These are phyloP conservation scores for Aspergillus pseudoviridinutans DNA, from an alignment of 2,329 filamentous ascomycete genomes.

Conservation along the genomic window DNA sequence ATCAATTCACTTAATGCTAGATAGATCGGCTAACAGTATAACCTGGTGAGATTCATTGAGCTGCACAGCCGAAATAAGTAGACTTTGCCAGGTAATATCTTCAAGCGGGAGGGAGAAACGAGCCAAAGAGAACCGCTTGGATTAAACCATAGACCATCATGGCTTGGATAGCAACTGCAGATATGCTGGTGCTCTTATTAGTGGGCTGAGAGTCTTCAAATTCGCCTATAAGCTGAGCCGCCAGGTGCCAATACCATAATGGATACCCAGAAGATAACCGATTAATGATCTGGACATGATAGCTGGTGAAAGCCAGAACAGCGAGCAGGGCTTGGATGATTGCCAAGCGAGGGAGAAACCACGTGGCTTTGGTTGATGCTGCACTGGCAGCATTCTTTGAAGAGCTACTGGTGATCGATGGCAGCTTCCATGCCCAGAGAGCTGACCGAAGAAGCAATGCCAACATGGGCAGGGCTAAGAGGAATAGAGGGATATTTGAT, in stretches of 20 bases:
- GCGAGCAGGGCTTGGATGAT: conserved; percentile 70
- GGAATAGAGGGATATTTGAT: conserved; percentile 80
- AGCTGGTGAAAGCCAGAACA: conserved; percentile 67
- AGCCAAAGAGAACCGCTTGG: conserved; percentile 80
- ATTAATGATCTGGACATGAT: conserved; percentile 93
- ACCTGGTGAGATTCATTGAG: not conserved
- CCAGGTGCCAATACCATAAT: conserved; percentile 82
- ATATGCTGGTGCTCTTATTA: conserved; percentile 15
- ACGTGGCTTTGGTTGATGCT: conserved; percentile 17
- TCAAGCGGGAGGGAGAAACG: conserved; percentile 84
- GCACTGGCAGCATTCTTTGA: conserved; percentile 7
- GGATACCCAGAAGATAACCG: conserved; percentile 84
- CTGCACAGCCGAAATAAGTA: not conserved
- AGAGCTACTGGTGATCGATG: conserved; percentile 19
- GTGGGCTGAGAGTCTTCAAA: conserved; percentile 8
- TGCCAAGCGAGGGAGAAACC: conserved; percentile 56
- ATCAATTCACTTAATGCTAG: not conserved
- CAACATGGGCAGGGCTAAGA: conserved; percentile 76
- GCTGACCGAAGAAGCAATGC: conserved; percentile 63
- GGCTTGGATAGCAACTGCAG: conserved; percentile 52
- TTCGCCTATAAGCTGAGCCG: conserved; percentile 36
- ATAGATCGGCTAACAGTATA: not conserved
- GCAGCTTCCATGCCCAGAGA: conserved; percentile 37
- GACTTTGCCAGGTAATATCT: not conserved
- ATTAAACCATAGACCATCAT: conserved; percentile 79